Evolutionary conservation across 179 eudicot genomes (phyloP), one percentile per base, ranked within the genome.

Genomic region (Spergularia azorica): DNA sequence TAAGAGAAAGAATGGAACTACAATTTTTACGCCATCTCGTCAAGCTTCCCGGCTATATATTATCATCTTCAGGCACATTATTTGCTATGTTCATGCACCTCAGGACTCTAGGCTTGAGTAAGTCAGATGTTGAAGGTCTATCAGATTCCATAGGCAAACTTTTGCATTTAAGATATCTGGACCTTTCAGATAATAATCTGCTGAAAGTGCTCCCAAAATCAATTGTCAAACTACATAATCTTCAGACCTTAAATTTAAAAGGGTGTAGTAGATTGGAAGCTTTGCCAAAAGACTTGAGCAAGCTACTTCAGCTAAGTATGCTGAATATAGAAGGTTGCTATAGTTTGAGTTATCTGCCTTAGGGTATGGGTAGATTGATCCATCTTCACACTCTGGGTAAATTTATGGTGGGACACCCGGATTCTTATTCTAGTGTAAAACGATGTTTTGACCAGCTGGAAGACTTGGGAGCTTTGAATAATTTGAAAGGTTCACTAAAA

Each of bases 111-210:
- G 70, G 36, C 12, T n/a, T 70, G 17, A 0, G 3, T 9, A 0
- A 2, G 0, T 14, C 8, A 9, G 1, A 6, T 5, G 5, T 20
- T 11, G 0, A 32, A 11, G 13, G 6, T 3, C 39, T 61, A 26
- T 54, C 63, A 39, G 14, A 48, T 9, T 38, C 70, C 9, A 61
- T 63, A 4, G 55, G 57, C 8, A 43, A 62, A 14, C 13, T 77
- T 2, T 13, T 52, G 52, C 75, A 70, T 52, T 62, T 77, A 46
- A 62, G 75, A 41, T 77, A 51, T 69, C 58, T 77, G 5, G 13
- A 70, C 6, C 70, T 77, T 12, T 51, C 70, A n/a, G 2, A 4
- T 2, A 52, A 62, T 70, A 0, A 0, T 0, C 0, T 3, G 3
- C 6, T 21, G 0, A 5, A 15, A 9, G 20, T 39, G 21, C 41